A percentile compares a stretch with the other conserved stretches of the same genome.
Evolutionary conservation across 1,139 yeast species (phyloP).

Genomic region (Neolecta irregularis): DNA sequence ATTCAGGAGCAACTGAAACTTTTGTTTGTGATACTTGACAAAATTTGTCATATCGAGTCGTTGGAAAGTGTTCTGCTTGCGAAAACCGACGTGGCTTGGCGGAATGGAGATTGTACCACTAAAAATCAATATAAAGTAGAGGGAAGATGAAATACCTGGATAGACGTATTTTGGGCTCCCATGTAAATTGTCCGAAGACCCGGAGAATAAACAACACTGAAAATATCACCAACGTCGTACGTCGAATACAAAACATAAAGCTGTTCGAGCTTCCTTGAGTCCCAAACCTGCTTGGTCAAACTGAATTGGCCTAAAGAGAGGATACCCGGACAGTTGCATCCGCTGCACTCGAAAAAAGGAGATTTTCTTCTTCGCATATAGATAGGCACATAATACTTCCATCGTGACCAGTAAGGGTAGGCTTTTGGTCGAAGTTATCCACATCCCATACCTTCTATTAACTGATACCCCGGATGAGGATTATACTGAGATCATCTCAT

Average conservation of each 20-base stretch:
- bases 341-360: slow-evolving; percentile 71
- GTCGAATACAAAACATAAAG: slow-evolving; percentile 63
- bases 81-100: too few relatives aligned
- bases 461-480: too few relatives aligned
- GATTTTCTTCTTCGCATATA: slow-evolving; percentile 41
- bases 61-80: too few relatives aligned
- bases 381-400: slow-evolving; percentile 61
- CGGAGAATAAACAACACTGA: slow-evolving; percentile 62
- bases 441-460: slow-evolving; percentile 42
- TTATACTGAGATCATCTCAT: slow-evolving; percentile 64
- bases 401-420: slow-evolving; percentile 39
- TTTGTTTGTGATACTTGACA: too few relatives aligned
- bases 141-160: slow-evolving; percentile 51
- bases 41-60: too few relatives aligned
- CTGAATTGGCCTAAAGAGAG: too few relatives aligned
- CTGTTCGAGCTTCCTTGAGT: slow-evolving; percentile 28
- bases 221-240: slow-evolving; percentile 85
- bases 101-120: too few relatives aligned
- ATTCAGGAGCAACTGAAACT: too few relatives aligned
- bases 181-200: slow-evolving; percentile 47
- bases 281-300: too few relatives aligned
- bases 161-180: slow-evolving; percentile 86
- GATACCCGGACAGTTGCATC: slow-evolving; percentile 81
- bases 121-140: too few relatives aligned
- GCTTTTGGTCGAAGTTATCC: slow-evolving; percentile 40